A percentile compares a stretch with the other conserved stretches of the same genome.
Evolutionary conservation across 495 filamentous ascomycete species (phyloP).

Genomic region (Evernia prunastri): DNA sequence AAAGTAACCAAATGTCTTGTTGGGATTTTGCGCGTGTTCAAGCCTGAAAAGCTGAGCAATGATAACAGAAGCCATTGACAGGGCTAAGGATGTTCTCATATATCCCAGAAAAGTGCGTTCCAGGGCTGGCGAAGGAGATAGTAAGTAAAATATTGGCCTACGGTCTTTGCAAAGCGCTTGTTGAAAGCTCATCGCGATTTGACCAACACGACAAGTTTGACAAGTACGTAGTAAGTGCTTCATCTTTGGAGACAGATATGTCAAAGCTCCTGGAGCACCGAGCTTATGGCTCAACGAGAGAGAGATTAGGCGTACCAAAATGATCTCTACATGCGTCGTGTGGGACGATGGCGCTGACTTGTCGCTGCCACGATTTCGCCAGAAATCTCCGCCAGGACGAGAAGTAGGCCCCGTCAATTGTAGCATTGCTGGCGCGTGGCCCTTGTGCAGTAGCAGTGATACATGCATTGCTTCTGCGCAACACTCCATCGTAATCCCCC

Average conservation of each 20-base stretch:
- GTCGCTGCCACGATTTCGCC: slow-evolving; percentile 21
- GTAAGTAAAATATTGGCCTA: slow-evolving; percentile 6
- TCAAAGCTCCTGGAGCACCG: not conserved
- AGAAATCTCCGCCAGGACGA: slow-evolving; percentile 2
- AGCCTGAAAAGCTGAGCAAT: slow-evolving; percentile 67
- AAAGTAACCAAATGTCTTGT: slow-evolving; percentile 50
- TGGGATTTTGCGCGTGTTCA: slow-evolving; percentile 42
- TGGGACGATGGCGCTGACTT: slow-evolving; percentile 22
- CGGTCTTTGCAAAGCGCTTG: not conserved
- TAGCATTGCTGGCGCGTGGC: not conserved
- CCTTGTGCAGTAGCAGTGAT: not conserved
- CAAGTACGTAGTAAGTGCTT: not conserved
- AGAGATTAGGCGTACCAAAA: slow-evolving; percentile 22
- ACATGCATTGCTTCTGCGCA: not conserved
- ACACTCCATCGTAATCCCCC: not conserved
- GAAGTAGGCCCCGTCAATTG: not conserved
- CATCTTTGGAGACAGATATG: not conserved
- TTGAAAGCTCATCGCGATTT: slow-evolving; percentile 5
- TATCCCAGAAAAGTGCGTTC: slow-evolving; percentile 77
- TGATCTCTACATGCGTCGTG: slow-evolving; percentile 27
- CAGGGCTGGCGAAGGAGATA: slow-evolving; percentile 48
- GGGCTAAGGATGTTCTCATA: slow-evolving; percentile 61
- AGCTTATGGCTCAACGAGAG: not conserved
- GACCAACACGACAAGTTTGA: not conserved
- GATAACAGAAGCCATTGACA: slow-evolving; percentile 60